Evolutionary conservation across 2,329 filamentous ascomycete genomes (phyloP).

Genomic region (Pseudogymnoascus sp.): DNA sequence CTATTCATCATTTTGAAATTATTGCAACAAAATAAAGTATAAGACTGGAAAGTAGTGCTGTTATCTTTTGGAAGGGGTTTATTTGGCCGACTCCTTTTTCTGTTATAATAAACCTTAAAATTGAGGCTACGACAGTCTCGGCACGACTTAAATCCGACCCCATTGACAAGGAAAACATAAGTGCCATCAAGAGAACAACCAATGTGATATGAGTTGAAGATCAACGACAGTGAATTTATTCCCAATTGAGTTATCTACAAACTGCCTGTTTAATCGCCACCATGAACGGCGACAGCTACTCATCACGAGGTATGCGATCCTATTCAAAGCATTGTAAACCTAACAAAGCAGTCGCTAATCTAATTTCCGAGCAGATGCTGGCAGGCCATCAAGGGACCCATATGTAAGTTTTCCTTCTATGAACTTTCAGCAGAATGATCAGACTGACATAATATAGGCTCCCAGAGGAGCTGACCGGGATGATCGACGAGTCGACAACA

Average conservation of each 20-base stretch:
- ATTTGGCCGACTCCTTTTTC: background rate
- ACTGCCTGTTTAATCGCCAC: constrained; percentile 25
- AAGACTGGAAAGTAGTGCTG: background rate
- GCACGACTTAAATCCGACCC: constrained; percentile 7
- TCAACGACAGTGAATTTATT: constrained; percentile 1
- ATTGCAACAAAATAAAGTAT: background rate
- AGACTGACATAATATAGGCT: constrained; percentile 17
- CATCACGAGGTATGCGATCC: constrained; percentile 58
- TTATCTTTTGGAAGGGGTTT: background rate
- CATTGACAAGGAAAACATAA: constrained; percentile 9
- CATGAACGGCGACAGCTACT: constrained; percentile 85
- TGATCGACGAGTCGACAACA: constrained; percentile 35
- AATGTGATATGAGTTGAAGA: constrained; percentile 1
- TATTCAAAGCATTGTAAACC: constrained; percentile 24
- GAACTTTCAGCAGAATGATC: constrained; percentile 18
- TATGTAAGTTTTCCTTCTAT: constrained; percentile 36
- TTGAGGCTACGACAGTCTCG: background rate
- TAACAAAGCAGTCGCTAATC: constrained; percentile 28
- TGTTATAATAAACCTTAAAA: background rate
- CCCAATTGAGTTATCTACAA: background rate
- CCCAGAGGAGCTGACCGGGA: constrained; percentile 28
- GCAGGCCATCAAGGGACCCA: constrained; percentile 45
- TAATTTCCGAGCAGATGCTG: constrained; percentile 41
- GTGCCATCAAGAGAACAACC: constrained; percentile 8
- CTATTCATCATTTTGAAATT: constrained; percentile 21